A percentile compares a stretch with the other conserved stretches of the same genome.
These are phyloP conservation scores for Anisodus tanguticus DNA, from an alignment of 257 asterid species.

Conservation along the genomic window DNA sequence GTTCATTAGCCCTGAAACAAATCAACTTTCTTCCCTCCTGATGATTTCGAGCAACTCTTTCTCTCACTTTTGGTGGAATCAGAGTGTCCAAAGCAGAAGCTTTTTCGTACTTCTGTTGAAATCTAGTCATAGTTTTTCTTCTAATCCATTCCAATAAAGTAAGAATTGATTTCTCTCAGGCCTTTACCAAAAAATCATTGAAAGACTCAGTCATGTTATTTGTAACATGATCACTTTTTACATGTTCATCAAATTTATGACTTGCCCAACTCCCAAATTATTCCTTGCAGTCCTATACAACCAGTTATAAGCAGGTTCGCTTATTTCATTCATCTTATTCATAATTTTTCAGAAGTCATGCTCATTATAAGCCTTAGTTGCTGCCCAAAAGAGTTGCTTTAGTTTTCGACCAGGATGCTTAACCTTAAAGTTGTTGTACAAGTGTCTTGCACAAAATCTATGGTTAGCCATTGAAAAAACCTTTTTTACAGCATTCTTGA, in stretches of 20 bases:
- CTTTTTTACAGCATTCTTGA: no score
- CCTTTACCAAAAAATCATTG: background rate
- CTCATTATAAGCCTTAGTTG: no score
- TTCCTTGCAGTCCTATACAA: background rate
- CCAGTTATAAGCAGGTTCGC: background rate
- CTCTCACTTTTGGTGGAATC: background rate
- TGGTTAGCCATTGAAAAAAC: no score
- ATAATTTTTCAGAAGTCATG: no score
- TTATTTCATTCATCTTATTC: no score
- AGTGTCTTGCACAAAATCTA: no score
- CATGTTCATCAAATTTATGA: background rate
- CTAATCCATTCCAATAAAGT: background rate
- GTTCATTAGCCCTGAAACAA: background rate
- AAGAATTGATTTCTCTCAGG: background rate
- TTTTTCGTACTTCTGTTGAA: background rate
- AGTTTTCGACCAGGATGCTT: no score
- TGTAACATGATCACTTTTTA: background rate
- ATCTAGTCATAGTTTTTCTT: background rate
- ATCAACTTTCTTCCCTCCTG: background rate
- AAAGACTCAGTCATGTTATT: background rate
- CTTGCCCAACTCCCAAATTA: background rate
- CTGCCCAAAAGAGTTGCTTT: no score
- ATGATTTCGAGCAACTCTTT: background rate
- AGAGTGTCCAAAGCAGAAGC: background rate
- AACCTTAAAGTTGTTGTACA: no score